phyloP scores from a whole-genome alignment of 371 early-diverging fungal species.

The Rhizopus delemar region DNA sequence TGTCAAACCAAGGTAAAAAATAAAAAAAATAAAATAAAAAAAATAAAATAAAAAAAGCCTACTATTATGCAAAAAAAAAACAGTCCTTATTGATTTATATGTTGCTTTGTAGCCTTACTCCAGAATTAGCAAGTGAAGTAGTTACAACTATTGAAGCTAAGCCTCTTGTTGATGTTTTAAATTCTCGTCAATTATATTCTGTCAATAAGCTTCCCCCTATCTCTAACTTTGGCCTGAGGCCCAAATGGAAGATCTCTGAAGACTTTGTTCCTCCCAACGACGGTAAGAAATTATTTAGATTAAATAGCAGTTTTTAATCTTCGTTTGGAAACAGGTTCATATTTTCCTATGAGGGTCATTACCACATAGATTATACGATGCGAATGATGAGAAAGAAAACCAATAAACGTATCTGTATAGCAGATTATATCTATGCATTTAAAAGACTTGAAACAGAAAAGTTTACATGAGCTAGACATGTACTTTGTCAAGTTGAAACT shows the following conservation, averaged over 20 bases:
- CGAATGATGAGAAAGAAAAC: not conserved
- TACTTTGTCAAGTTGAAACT: too few species aligned
- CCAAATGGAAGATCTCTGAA: slow-evolving; percentile 45
- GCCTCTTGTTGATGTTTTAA: slow-evolving; percentile 49
- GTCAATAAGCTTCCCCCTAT: slow-evolving; percentile 38
- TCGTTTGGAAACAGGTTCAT: slow-evolving; percentile 14
- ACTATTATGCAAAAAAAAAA: not conserved
- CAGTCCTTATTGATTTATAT: too few species aligned
- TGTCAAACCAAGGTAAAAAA: slow-evolving; percentile 43
- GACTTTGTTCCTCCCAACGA: slow-evolving; percentile 50
- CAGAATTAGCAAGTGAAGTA: slow-evolving; percentile 25
- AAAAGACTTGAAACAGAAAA: too few species aligned
- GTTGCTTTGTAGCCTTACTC: slow-evolving; percentile 26
- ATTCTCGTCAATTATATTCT: slow-evolving; percentile 37
- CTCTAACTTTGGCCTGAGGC: slow-evolving; percentile 44
- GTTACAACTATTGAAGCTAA: slow-evolving; percentile 27
- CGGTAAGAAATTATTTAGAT: slow-evolving; percentile 40
- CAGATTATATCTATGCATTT: too few species aligned
- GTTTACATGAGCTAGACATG: too few species aligned
- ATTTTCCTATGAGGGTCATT: slow-evolving; percentile 30
- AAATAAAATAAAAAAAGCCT: slow-evolving; percentile 1
- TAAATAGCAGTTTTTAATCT: not conserved
- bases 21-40: not conserved
- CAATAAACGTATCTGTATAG: not conserved
- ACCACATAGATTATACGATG: slow-evolving; percentile 19